Evolutionary conservation across 129 eudicot species (phyloP).

Genomic region (Saposhnikovia divaricata): DNA sequence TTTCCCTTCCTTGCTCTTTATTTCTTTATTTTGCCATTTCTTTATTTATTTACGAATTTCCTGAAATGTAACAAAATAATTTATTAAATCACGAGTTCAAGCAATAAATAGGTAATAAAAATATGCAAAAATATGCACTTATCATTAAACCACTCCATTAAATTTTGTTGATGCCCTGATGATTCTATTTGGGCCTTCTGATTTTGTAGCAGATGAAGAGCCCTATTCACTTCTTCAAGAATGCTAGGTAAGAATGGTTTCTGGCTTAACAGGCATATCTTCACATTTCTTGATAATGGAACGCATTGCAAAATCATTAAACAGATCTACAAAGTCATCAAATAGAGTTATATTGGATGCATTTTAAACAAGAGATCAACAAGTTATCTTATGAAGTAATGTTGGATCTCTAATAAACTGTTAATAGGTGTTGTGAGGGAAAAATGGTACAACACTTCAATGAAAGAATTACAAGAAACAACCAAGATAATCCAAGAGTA

Average conservation of each 20-base stretch:
- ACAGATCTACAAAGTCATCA: constrained; percentile 68
- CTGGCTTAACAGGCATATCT: constrained; percentile 48
- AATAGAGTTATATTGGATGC: constrained; percentile 63
- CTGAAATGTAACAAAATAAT: too few relatives aligned
- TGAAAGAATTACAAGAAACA: too few relatives aligned
- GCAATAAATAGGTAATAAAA: too few relatives aligned
- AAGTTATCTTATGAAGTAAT: constrained; percentile 14
- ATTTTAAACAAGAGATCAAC: constrained; percentile 52
- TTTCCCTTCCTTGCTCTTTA: too few relatives aligned
- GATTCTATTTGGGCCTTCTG: not conserved
- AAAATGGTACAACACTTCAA: too few relatives aligned
- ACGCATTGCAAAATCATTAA: constrained; percentile 53
- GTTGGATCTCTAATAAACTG: constrained; percentile 43
- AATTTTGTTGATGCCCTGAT: constrained; percentile 38
- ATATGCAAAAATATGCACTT: too few relatives aligned
- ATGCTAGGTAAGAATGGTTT: constrained; percentile 20
- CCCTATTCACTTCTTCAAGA: constrained; percentile 24
- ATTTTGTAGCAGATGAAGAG: constrained; percentile 18
- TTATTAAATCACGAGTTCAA: too few relatives aligned
- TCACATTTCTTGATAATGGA: constrained; percentile 65
- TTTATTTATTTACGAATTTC: too few relatives aligned
- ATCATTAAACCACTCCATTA: constrained; percentile 44
- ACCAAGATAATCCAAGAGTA: too few relatives aligned
- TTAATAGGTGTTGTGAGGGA: too few relatives aligned
- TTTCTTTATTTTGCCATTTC: too few relatives aligned